Evolutionary conservation across 2,329 filamentous ascomycete genomes (phyloP), one percentile per base, ranked within the genome.

Genomic region (Ophiostoma sp.): DNA sequence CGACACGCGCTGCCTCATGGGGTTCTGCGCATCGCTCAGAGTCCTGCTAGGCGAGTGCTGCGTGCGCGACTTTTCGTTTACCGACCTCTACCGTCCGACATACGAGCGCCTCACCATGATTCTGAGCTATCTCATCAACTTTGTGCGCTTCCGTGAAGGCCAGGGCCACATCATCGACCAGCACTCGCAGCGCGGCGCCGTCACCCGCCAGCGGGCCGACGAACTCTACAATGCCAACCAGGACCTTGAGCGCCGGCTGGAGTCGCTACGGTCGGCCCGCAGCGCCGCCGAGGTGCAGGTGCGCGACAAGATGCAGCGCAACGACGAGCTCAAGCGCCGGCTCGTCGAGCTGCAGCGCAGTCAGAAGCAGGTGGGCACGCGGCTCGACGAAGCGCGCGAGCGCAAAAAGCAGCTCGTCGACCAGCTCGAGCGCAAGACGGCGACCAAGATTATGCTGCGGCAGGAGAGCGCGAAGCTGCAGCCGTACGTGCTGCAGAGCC

Each of bases 71-170:
- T 97, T 99, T 75, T 92, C 90, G 47, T 97, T 98, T 79, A 88
- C 89, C 70, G 95, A 99, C 77, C 82, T 99, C 5, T 94, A 96
- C 77, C 90, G 90, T 77, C 95, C 95, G 16, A 96, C 92, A 1
- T 91, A 96, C 76, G 90, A 92, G 69, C 90, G 95, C 62, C 85
- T 98, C 14, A 90, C 94, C 75, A 96, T 95, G 81, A 96, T 98
- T 75, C 95, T 99, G 77, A 96, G 92, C 72, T 97, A 97, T 79
- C 86, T 98, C 72, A 99, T 99, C 82, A 99, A 99, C 80, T 99
- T 99, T 79, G 93, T 98, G 73, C 89, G 95, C 67, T 99, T 98
- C 80, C 90, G 95, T 74, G 93, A 97, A 80, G 93, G 90, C 71
- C 94, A 98, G 78, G 96, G 93, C 0, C 82, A 83, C 52, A 87